Conservation (phyloP, 2,329 filamentous ascomycete genomes). For the Tolypocladium album region DNA sequence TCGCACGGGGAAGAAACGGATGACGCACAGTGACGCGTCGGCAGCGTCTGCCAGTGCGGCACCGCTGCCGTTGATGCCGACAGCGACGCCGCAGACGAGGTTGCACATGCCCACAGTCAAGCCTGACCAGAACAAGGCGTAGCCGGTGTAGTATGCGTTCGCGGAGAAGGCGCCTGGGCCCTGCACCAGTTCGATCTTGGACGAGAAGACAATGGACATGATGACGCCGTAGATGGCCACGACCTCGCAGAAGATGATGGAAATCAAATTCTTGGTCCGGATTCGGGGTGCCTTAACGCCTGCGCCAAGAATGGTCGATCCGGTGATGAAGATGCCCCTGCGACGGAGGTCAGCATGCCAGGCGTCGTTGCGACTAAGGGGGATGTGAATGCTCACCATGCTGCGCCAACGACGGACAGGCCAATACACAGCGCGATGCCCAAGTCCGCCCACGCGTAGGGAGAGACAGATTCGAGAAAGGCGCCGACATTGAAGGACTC, state of each 20-base stretch:
- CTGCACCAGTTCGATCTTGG: conserved; percentile 63
- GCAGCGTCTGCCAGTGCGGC: conserved; percentile 93
- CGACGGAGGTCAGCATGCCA: conserved; percentile 1
- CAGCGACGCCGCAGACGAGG: conserved; percentile 87
- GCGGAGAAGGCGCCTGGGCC: conserved; percentile 58
- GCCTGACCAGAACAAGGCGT: conserved; percentile 90
- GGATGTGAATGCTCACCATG: conserved; percentile 57
- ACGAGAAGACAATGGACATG: conserved; percentile 97
- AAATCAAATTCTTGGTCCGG: conserved; percentile 98
- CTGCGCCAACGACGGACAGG: conserved; percentile 89
- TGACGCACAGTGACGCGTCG: conserved; percentile 71
- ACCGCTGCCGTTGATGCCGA: conserved; percentile 96
- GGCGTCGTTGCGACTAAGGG: not conserved
- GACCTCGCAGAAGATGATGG: conserved; percentile 99
- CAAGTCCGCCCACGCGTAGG: conserved; percentile 83
- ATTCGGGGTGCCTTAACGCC: conserved; percentile 96
- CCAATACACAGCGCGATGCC: conserved; percentile 94
- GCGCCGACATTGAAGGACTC: conserved; percentile 95
- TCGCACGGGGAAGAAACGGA: not conserved
- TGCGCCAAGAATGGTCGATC: conserved; percentile 91
- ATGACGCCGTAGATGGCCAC: conserved; percentile 99
- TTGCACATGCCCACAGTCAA: conserved; percentile 94
- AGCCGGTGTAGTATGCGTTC: conserved; percentile 87
- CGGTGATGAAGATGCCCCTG: conserved; percentile 98
- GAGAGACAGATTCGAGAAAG: conserved; percentile 89